Evolutionary conservation across 768 basidiomycete species (phyloP).

Genomic region (Chlorophyllum brunneum): DNA sequence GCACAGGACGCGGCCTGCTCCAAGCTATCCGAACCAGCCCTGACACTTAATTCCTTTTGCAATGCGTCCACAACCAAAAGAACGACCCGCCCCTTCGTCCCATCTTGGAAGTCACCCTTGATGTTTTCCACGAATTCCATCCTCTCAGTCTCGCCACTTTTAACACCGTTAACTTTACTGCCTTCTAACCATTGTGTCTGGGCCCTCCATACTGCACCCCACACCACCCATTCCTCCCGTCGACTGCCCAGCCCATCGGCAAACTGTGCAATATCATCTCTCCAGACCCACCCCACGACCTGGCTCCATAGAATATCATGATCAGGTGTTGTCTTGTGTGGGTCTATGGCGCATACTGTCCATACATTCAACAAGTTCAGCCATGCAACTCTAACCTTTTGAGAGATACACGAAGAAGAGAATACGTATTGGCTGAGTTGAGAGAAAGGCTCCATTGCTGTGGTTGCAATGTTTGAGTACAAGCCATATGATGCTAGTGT

Average conservation of each 20-base stretch:
- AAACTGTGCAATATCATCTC: constrained; percentile 45
- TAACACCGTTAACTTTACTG: constrained; percentile 62
- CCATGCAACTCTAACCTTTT: constrained; percentile 46
- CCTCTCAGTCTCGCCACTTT: constrained; percentile 64
- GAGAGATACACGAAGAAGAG: constrained; percentile 33
- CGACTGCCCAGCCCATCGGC: constrained; percentile 28
- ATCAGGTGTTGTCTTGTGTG: constrained; percentile 79
- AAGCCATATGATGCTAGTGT: constrained; percentile 76
- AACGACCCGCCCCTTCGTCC: constrained; percentile 34
- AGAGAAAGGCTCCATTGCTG: constrained; percentile 54
- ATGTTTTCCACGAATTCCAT: constrained; percentile 32
- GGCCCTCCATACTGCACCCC: constrained; percentile 52
- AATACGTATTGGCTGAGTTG: constrained; percentile 45
- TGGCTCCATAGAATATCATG: constrained; percentile 93
- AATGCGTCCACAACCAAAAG: constrained; percentile 30
- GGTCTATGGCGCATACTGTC: constrained; percentile 84
- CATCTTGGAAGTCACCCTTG: constrained; percentile 37
- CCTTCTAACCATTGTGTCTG: constrained; percentile 76
- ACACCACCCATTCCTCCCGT: constrained; percentile 31
- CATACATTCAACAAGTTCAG: constrained; percentile 60
- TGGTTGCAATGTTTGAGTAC: constrained; percentile 63
- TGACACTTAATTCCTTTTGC: constrained; percentile 22
- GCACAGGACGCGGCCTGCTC: constrained; percentile 31
- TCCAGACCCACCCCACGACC: constrained; percentile 76
- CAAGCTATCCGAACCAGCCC: constrained; percentile 17